Conservation (phyloP, 139 green algal genomes). For the Chlorella sp. region DNA sequence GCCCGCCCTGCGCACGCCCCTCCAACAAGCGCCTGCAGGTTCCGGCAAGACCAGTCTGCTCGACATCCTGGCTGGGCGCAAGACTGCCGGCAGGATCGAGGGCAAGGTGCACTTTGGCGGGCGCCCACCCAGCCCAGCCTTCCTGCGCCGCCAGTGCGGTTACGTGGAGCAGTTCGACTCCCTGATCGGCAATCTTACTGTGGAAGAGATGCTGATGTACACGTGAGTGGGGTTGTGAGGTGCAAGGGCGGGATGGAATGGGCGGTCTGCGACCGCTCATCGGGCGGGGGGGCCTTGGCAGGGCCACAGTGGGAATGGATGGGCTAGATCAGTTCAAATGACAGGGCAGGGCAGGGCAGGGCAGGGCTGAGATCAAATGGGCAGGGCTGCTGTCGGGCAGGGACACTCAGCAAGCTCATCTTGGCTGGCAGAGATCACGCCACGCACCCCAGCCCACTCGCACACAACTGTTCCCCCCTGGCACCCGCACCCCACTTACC, state of each 20-base stretch:
- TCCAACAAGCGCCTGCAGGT: constrained; percentile 1
- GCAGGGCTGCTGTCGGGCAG: no score
- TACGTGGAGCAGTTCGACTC: constrained; percentile 81
- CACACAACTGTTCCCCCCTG: not conserved
- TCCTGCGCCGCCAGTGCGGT: constrained; percentile 76
- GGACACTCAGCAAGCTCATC: no score
- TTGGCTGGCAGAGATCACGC: no score
- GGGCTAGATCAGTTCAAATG: not conserved
- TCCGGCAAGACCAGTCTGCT: constrained; percentile 62
- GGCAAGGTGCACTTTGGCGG: constrained; percentile 77
- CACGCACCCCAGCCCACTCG: no score
- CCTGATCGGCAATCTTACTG: constrained; percentile 46
- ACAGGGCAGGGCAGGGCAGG: not conserved
- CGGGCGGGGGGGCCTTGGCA: no score
- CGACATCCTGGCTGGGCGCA: constrained; percentile 59
- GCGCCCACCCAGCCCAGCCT: constrained; percentile 60
- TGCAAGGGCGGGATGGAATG: not conserved
- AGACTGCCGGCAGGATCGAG: constrained; percentile 60
- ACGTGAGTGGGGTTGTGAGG: not conserved
- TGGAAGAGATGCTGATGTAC: constrained; percentile 46
- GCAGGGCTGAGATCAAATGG: no score
- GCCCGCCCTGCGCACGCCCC: not conserved
- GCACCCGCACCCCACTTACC: no score
- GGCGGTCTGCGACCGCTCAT: not conserved
- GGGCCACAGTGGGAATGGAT: not conserved